Evolutionary conservation across 345 rosid genomes (phyloP).

Genomic region (Aurinia saxatilis): DNA sequence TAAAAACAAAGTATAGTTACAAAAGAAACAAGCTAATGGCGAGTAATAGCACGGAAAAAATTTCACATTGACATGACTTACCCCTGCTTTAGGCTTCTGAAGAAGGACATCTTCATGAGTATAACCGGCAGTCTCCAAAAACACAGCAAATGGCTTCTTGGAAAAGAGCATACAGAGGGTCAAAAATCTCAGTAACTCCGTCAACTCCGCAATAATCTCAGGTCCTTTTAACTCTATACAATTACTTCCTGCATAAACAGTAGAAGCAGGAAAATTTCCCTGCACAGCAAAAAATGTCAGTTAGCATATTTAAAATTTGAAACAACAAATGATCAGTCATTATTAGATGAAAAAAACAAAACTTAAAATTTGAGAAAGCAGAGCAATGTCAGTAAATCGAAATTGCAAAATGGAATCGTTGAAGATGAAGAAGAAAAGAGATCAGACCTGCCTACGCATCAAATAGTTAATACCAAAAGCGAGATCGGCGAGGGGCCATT

Average conservation of each 20-base stretch:
- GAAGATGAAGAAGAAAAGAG: neutral
- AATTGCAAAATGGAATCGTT: neutral
- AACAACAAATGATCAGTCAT: too few species aligned
- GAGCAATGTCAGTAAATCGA: neutral
- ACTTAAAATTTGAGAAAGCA: too few species aligned
- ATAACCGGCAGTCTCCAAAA: constrained; percentile 73
- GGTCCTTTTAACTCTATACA: constrained; percentile 59
- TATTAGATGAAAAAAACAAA: too few species aligned
- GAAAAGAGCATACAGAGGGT: constrained; percentile 88
- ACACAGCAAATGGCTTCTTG: constrained; percentile 82
- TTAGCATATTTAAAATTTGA: too few species aligned
- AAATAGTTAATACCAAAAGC: constrained; percentile 95
- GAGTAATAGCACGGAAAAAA: neutral
- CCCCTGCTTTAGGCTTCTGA: constrained; percentile 98
- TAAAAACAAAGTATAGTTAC: neutral
- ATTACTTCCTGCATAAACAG: constrained; percentile 72
- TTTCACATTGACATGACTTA: constrained; percentile 28
- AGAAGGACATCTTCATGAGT: constrained; percentile 74
- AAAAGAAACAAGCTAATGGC: neutral
- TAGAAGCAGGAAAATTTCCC: constrained; percentile 79
- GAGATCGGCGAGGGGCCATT: constrained; percentile 96
- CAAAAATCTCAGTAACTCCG: constrained; percentile 56
- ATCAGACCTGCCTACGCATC: constrained; percentile 80
- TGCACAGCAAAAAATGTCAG: constrained; percentile 13
- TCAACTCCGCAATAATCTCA: constrained; percentile 54